These are phyloP conservation scores for Sisymbrium altissimum DNA, from an alignment of 345 rosid species.

Conservation along the genomic window DNA sequence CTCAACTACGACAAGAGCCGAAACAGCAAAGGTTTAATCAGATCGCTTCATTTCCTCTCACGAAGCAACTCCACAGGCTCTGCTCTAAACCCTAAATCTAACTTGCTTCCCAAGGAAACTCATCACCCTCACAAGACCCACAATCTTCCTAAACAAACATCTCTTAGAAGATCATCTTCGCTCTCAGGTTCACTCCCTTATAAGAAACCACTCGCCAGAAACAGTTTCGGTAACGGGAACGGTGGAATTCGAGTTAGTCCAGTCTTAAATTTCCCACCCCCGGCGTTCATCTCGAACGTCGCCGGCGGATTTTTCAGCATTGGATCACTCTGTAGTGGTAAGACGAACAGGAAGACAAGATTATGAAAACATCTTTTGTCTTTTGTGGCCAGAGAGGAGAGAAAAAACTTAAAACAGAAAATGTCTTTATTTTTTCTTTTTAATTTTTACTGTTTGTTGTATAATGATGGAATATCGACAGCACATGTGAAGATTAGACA, in stretches of 20 bases:
- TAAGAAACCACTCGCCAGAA: conserved; percentile 50
- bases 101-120: conserved; percentile 38
- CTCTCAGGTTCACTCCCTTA: conserved; percentile 40
- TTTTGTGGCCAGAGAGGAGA: conserved; percentile 20
- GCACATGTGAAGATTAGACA: conserved; percentile 46
- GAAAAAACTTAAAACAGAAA: not conserved
- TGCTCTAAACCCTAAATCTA: conserved; percentile 49
- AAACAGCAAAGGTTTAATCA: conserved; percentile 51
- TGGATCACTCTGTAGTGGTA: conserved; percentile 73
- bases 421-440: not conserved
- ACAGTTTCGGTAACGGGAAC: conserved; percentile 52
- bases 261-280: conserved; percentile 66
- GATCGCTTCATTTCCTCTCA: conserved; percentile 65
- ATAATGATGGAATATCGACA: conserved; percentile 31
- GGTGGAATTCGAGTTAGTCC: conserved; percentile 62
- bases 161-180: conserved; percentile 46
- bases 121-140: conserved; percentile 31
- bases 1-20: conserved; percentile 56
- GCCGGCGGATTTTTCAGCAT: conserved; percentile 61
- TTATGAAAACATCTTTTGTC: conserved; percentile 20
- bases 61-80: conserved; percentile 93
- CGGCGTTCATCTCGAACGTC: conserved; percentile 60
- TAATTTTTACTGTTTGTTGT: conserved; percentile 3
- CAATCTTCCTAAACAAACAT: conserved; percentile 47
- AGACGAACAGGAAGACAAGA: conserved; percentile 61